phyloP scores from a whole-genome alignment of 306 rosid species.

The Vicia faba region DNA sequence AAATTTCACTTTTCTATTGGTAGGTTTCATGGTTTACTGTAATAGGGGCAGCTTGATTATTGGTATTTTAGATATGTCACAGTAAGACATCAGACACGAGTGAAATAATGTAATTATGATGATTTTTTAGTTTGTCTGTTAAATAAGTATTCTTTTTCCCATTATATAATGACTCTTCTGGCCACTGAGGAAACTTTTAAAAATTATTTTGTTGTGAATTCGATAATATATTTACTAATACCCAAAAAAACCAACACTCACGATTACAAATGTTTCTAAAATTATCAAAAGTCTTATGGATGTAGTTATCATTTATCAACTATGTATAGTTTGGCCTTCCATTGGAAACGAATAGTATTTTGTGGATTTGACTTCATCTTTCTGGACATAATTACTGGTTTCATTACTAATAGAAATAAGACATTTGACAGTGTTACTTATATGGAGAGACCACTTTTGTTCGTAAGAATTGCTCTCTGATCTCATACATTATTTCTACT shows the following conservation, averaged over 20 bases:
- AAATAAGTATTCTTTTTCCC: slow-evolving; percentile 5
- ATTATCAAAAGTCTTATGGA: slow-evolving; percentile 16
- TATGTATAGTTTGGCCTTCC: slow-evolving; percentile 18
- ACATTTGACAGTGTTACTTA: slow-evolving; percentile 21
- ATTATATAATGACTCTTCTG: slow-evolving; percentile 16
- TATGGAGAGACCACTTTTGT: slow-evolving; percentile 14
- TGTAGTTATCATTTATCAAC: not conserved
- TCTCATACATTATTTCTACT: not conserved
- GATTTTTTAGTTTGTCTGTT: slow-evolving; percentile 12
- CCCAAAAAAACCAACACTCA: slow-evolving; percentile 24
- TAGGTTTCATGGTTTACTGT: slow-evolving; percentile 19
- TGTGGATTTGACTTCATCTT: slow-evolving; percentile 14
- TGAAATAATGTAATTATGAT: slow-evolving; percentile 10
- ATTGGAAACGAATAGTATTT: slow-evolving; percentile 26
- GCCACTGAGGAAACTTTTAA: not conserved
- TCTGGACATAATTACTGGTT: slow-evolving; percentile 13
- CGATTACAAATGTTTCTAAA: slow-evolving; percentile 23
- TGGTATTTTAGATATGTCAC: slow-evolving; percentile 25
- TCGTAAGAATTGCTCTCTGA: not conserved
- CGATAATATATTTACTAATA: slow-evolving; percentile 4
- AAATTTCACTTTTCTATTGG: slow-evolving; percentile 11
- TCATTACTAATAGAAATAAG: slow-evolving; percentile 21
- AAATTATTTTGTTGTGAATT: not conserved
- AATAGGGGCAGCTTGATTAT: slow-evolving; percentile 12
- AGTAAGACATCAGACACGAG: slow-evolving; percentile 6